These are phyloP conservation scores for Xylaria longipes DNA, from an alignment of 495 filamentous ascomycete genomes.

Conservation along the genomic window DNA sequence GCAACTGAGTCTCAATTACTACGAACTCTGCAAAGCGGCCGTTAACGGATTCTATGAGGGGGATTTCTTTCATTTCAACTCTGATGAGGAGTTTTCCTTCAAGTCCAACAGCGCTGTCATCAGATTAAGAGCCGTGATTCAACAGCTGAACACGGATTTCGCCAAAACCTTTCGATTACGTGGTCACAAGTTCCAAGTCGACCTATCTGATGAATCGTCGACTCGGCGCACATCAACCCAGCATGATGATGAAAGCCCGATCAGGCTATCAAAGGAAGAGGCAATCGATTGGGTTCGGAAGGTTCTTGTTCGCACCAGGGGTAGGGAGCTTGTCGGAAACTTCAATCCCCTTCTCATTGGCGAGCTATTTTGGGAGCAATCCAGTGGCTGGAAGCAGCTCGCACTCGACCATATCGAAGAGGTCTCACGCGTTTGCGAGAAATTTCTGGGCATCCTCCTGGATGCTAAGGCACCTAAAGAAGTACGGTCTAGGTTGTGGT, in stretches of 20 bases:
- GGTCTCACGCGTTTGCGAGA: constrained; percentile 24
- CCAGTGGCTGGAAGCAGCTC: constrained; percentile 44
- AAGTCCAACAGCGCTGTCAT: neutral
- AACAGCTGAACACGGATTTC: constrained; percentile 2
- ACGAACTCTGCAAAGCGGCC: constrained; percentile 30
- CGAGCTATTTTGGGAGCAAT: constrained; percentile 53
- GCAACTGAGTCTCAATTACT: constrained; percentile 29
- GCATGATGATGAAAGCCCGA: constrained; percentile 19
- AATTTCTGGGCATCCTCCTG: constrained; percentile 9
- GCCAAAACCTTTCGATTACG: neutral
- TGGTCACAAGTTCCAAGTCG: neutral
- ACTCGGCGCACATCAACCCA: neutral
- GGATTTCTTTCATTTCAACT: neutral
- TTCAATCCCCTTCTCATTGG: constrained; percentile 53
- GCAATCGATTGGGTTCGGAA: neutral
- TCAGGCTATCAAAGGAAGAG: neutral
- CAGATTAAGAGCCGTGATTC: constrained; percentile 24
- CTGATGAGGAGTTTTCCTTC: neutral
- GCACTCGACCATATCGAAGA: constrained; percentile 29
- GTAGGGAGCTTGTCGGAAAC: constrained; percentile 54
- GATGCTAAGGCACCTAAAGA: neutral
- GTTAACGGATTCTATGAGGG: constrained; percentile 30
- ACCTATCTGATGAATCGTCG: neutral
- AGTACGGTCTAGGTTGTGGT: neutral
- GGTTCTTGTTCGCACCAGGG: constrained; percentile 33